Evolutionary conservation across 2,329 filamentous ascomycete species (phyloP), one percentile per base, ranked within the genome.

Genomic region (Ciborinia camelliae): DNA sequence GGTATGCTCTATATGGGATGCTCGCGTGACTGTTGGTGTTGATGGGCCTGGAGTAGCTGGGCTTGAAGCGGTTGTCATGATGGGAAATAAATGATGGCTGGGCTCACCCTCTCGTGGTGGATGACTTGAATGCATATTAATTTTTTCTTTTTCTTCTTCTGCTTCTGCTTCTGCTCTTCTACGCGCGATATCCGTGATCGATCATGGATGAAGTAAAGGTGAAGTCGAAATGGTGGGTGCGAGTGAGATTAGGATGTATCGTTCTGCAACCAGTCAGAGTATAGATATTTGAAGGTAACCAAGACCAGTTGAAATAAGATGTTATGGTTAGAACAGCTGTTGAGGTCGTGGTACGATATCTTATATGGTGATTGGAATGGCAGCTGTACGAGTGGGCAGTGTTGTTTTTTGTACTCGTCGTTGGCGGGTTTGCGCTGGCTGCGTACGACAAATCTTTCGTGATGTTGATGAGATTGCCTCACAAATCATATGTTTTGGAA

Each of bases 41-140:
- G 74, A 74, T n/a, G 73, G 73, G 12, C 73, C 74, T 15, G 73
- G 70, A 39, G 71, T 73, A 41, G 69, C 72, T 43, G 73, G 73
- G 28, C 72, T 74, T 23, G 73, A 73, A 23, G 72, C 69, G 8
- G 73, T 73, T 9, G 73, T 74, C 68, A 72, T 71, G 23, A 73
- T 68, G 28, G 68, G 68, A 32, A 68, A 68, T 30, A 70, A 62
- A 62, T 62, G 65, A 23, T 68, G 69, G 12, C 52, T 58, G 32
- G 65, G 62, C 45, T 74, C 71, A 53, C 70, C 71, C 15, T 62
- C 65, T 61, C 69, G 62, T 23, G 60, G 52, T 15, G 32, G 32
- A 39, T 63, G 53, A 14, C 10, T 48, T 3, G 61, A 32, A 47
- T 63, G 32, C 61, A 63, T 63, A 15, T 30, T 50, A 4, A 39